Evolutionary conservation across 345 rosid genomes (phyloP), one percentile per base, ranked within the genome.

Genomic region (Toxicodendron radicans): DNA sequence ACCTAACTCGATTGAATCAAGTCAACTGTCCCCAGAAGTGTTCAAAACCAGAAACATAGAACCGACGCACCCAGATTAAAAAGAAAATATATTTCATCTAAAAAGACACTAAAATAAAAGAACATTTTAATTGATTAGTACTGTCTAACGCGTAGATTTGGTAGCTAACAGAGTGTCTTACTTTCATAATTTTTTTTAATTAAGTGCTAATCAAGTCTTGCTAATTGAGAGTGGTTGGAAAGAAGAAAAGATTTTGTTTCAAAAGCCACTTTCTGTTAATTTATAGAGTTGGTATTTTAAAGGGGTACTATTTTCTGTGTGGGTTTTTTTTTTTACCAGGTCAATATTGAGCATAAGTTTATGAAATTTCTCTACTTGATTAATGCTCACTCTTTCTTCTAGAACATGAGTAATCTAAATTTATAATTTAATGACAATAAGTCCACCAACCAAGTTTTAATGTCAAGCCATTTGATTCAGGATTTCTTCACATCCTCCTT

Each of bases 1-100:
- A 74, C 76, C 76, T 48, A 74, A 74, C 73, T 45, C 75, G 53
- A 5, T 18, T 30, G 74, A 74, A 79, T n/a, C 2, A 14, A 11
- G 54, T 64, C 72, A 68, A 49, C 74, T 20, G 60, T 24, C 66
- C 21, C 56, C 10, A 27, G 35, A 46, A 14, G 17, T 35, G 1
- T 54, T 41, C 46, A 23, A 2, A n/a, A 17, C 10, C 35, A 62
- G 43, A 9, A 9, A 35, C 17, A 35, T 16, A 18, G 1, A 62
- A 62, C 54, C 16, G 18, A 16, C 30, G 30, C 43, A 38, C 1
- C 43, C 6, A 38, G 6, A 1, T 38, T 6, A 5, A 38, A 38
- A 38, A 38, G 43, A 38, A 38, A 38, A 38, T 3, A 35, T 35
- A 35, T 6, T 35, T 35, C 63, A 24, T 30, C 43, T 27, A 59